Evolutionary conservation across 306 rosid genomes (phyloP).

Genomic region (Pterocarpus santalinus): DNA sequence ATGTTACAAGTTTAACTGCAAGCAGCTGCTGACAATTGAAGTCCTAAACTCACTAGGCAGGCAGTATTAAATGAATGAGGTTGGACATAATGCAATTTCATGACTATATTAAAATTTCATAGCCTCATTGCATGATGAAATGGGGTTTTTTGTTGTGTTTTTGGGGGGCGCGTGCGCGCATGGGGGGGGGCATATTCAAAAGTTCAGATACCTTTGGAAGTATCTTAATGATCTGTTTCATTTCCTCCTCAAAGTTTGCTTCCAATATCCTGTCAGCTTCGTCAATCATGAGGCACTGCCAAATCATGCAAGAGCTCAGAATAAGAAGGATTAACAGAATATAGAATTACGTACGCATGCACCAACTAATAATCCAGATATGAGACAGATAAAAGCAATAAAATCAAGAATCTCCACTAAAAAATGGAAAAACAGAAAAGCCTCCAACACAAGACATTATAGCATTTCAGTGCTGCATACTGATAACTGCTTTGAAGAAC

Average conservation of each 20-base stretch:
- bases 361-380: slow-evolving; percentile 10
- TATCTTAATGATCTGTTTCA: slow-evolving; percentile 84
- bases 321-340: slow-evolving; percentile 41
- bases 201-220: slow-evolving; percentile 76
- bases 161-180: too few relatives aligned
- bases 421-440: background rate
- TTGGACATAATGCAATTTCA: slow-evolving; percentile 8
- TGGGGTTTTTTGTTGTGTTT: background rate
- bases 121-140: background rate
- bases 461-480: background rate
- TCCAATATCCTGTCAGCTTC: slow-evolving; percentile 99
- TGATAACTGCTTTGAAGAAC: background rate
- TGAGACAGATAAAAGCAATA: slow-evolving; percentile 12
- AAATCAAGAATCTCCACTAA: slow-evolving; percentile 6
- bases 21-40: slow-evolving; percentile 23
- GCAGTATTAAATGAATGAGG: background rate
- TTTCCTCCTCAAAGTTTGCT: slow-evolving; percentile 95
- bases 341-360: slow-evolving; percentile 39
- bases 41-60: background rate
- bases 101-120: slow-evolving; percentile 16
- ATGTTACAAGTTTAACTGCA: slow-evolving; percentile 12
- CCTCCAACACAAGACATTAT: background rate
- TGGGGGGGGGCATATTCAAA: slow-evolving; percentile 4
- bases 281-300: slow-evolving; percentile 90
- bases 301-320: slow-evolving; percentile 40